Conservation (phyloP, 257 asterid species). For the Primulina huaijiensis region DNA sequence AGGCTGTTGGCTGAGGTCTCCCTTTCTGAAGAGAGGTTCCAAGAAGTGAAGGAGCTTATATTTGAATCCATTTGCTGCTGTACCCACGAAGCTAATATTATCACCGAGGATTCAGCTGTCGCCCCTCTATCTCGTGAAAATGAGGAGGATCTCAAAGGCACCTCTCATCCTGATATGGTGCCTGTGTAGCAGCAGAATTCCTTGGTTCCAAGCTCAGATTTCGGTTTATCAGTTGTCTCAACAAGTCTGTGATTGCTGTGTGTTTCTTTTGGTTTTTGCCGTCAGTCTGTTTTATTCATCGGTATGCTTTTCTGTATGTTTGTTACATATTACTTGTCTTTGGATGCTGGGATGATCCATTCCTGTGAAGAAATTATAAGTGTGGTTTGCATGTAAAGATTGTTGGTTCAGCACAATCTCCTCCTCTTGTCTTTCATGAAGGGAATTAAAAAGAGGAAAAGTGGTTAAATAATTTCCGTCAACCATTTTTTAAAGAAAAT, state of each 20-base stretch:
- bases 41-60: conserved; percentile 83
- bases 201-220: not conserved
- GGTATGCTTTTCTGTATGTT: not conserved
- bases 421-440: too few relatives aligned
- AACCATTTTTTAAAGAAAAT: too few relatives aligned
- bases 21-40: conserved; percentile 76
- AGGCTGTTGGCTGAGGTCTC: conserved; percentile 94
- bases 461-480: too few relatives aligned
- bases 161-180: conserved; percentile 55
- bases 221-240: not conserved
- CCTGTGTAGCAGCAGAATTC: conserved; percentile 38
- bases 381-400: too few relatives aligned
- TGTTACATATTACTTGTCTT: too few relatives aligned
- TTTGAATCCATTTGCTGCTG: conserved; percentile 60
- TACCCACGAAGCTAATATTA: conserved; percentile 28
- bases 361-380: too few relatives aligned
- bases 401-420: too few relatives aligned
- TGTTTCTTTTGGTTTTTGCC: conserved; percentile 22
- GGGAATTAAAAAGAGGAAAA: too few relatives aligned
- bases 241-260: not conserved
- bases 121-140: conserved; percentile 49
- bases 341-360: too few relatives aligned
- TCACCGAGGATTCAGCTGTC: conserved; percentile 30
- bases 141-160: conserved; percentile 49
- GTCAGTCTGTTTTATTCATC: conserved; percentile 14